Evolutionary conservation across 2,329 filamentous ascomycete species (phyloP), one percentile per base, ranked within the genome.

Genomic region (Fusarium falciforme): DNA sequence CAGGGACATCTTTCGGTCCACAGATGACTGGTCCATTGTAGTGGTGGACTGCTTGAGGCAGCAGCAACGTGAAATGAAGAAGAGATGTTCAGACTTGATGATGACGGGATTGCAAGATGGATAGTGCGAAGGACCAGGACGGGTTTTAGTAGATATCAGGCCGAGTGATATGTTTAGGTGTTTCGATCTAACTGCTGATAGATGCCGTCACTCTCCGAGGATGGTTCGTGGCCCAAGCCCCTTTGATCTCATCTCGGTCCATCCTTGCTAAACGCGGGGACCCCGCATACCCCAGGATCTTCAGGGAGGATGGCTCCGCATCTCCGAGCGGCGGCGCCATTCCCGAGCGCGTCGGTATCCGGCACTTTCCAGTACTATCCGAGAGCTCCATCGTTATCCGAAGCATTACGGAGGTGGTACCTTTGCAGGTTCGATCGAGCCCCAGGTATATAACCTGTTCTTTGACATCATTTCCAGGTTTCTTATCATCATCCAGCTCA

Each of bases 341-440:
- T 27, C 25, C n/a, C 42, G 36, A 33, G 7, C 22, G 55, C 60
- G 44, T 38, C 47, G 25, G 20, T 67, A 57, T 64, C 67, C 67
- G 67, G 17, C 44, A 64, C 9, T 64, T 70, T 70, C 67, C 67
- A 55, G 59, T 3, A 31, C 10, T 70, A 70, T 70, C 67, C 67
- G 67, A 64, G 55, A 11, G n/a, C 27, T 52, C 60, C 42, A 52
- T 52, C 31, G 33, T 16, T 62, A 62, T 62, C 60, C 60, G 54
- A 36, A 58, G 14, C 25, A 35, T 36, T 16, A 6, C 54, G 22
- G 52, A 31, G 12, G 31, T 38, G 33, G 14, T 8, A 22, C 52
- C 52, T 55, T 33, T 17, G 31, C 8, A 17, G n/a, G 5, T 9
- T 55, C 11, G 20, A 35, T 33, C 20, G 25, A 10, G 10, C 11